A percentile compares a stretch with the other conserved stretches of the same genome.
Conservation (phyloP, 139 green algal species). For the Chlorella sp. region DNA sequence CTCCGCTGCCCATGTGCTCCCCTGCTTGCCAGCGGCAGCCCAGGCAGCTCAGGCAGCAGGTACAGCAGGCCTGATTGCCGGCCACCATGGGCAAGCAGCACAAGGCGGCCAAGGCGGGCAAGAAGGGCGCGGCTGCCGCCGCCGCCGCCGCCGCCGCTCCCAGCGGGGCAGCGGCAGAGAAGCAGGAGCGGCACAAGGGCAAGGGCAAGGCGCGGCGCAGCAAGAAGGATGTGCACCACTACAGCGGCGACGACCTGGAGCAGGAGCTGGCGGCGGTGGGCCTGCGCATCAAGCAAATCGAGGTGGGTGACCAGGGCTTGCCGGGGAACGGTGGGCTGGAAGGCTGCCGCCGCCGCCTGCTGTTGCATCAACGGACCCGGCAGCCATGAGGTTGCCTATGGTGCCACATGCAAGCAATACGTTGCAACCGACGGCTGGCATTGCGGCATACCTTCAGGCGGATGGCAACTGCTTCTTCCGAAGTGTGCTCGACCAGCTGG, state of each 20-base stretch:
- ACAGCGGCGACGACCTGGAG: slow-evolving; percentile 18
- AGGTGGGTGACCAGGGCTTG: neutral
- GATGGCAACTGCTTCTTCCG: slow-evolving; percentile 85
- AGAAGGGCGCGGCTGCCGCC: neutral
- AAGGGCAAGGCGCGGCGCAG: slow-evolving; percentile 4
- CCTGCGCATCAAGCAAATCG: slow-evolving; percentile 47
- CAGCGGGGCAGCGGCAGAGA: neutral
- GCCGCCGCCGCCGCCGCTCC: neutral
- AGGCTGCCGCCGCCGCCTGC: no score
- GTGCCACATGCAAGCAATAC: no score
- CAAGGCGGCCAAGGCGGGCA: neutral
- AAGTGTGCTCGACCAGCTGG: slow-evolving; percentile 67
- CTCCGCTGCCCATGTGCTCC: no score
- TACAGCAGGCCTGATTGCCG: no score
- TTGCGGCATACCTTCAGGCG: no score
- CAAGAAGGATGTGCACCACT: neutral
- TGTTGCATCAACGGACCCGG: no score
- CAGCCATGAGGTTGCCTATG: no score
- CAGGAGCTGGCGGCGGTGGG: slow-evolving; percentile 38
- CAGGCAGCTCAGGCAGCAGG: no score
- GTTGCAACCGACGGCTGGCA: no score
- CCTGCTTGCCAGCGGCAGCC: no score
- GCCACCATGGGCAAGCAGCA: neutral
- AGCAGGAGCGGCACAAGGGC: neutral
- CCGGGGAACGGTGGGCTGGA: no score